Evolutionary conservation across 2,329 filamentous ascomycete genomes (phyloP), one percentile per base, ranked within the genome.

Genomic region (Trichoderma afroharzianum): DNA sequence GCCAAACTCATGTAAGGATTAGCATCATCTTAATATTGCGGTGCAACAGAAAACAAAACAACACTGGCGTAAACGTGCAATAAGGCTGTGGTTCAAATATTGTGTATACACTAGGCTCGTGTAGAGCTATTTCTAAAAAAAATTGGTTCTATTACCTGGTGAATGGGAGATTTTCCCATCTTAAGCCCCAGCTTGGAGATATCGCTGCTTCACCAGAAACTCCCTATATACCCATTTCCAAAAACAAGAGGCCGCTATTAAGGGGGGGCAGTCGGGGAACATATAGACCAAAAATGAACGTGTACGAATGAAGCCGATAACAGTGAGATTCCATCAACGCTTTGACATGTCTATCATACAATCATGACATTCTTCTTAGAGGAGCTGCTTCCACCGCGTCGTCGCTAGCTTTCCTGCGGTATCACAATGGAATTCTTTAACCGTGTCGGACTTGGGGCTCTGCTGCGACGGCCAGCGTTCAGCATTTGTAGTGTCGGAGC

Each of bases 391-490:
- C 33, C 33, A 43, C 9, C 18, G 57, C 18, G 28, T 39, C 24
- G 28, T 62, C 47, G 21, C 47, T 68, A 71, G 47, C 55, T 62
- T 9, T 62, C 66, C 21, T 64, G 64, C 9, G 70, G 63, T 26
- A 71, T 63, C 30, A 87, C 85, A 61, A 88, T 78, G 1, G 88
- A 87, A 73, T 87, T 90, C 78, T 90, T 90, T 73, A 86, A 75
- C 75, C 88, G 83, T 11, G 88, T 90, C 9, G 87, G 88, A 76
- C 88, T 90, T 24, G 82, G 84, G 18, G 86, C 83, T 70, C 88
- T 83, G 79, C 88, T 89, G 78, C 88, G 83, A 79, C 88, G 80
- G 28, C 88, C 88, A 2, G 87, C 87, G 63, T 84, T 86, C 73
- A 88, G 79, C 82, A 87, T 85, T 71, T 87, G 85, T 28, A 86